Evolutionary conservation across 768 basidiomycete genomes (phyloP), one percentile per base, ranked within the genome.

Genomic region (Dioszegia hungarica): DNA sequence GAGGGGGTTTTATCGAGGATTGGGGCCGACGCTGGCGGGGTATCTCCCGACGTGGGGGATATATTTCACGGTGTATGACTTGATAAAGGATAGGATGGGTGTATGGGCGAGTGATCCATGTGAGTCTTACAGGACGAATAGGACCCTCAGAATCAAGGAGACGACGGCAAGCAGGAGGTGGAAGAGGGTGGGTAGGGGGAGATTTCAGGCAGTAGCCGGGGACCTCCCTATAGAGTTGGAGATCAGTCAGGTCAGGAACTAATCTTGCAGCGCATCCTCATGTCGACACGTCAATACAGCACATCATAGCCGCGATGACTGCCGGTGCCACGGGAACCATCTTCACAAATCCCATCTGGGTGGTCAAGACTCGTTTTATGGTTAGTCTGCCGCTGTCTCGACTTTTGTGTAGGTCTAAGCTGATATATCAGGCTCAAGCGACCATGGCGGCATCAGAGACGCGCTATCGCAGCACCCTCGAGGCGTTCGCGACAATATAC

Each of bases 1-100:
- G 49, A 84, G 87, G 54, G 95, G 95, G 14, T 80, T 97, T 59
- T 99, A 99, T 78, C 85, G 95, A 38, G 95, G 95, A n/a, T 82
- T 99, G 19, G 93, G 94, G 19, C 95, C 95, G 14, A 99, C 95
- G 19, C 83, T 99, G 54, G 82, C 93, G 8, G 95, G 95, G 14
- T 98, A 99, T 78, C 83, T 98, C 37, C 95, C 95, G 20, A 98
- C 94, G 2, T 98, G 93, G 95, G 95, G 92, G 24, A 98, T 98
- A 66, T 98, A 97, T 76, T 98, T 98, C 76, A 85, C 91, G 20
- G 90, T 98, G 24, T 98, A 98, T 78, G 95, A 99, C 78, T 85
- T 88, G 57, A 88, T 97, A 78, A 98, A 98, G 81, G 82, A 82
- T 14, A 78, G 80, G 45, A 88, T 90, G 72, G 89, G 90, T 20